Percentiles rank a stretch among this genome's conserved stretches.
phyloP scores from a whole-genome alignment of 768 basidiomycete genomes.

The Ramaria sp. region DNA sequence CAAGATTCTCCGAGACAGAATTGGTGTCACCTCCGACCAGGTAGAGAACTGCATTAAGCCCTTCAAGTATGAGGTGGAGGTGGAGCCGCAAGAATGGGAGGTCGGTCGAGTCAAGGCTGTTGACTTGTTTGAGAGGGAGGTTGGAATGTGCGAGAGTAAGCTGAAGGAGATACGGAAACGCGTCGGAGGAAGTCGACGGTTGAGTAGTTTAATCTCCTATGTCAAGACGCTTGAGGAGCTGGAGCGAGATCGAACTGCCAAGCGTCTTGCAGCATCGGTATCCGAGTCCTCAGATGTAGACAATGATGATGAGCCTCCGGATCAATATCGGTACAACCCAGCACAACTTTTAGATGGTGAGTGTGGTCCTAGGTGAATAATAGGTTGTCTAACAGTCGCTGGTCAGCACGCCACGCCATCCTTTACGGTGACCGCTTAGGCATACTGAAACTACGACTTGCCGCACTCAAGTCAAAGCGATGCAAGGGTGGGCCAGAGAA shows the following conservation, averaged over 20 bases:
- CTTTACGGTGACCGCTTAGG: constrained; percentile 73
- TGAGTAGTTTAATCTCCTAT: constrained; percentile 68
- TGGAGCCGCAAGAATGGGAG: constrained; percentile 90
- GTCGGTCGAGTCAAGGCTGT: constrained; percentile 64
- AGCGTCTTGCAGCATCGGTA: constrained; percentile 28
- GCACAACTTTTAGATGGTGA: constrained; percentile 87
- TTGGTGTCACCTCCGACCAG: constrained; percentile 92
- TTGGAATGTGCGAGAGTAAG: constrained; percentile 74
- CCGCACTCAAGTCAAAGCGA: constrained; percentile 79
- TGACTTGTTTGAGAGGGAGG: constrained; percentile 76
- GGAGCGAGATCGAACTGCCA: constrained; percentile 53
- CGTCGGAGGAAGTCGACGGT: constrained; percentile 77
- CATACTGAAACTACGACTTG: constrained; percentile 77
- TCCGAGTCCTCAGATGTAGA: constrained; percentile 20
- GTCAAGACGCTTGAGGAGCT: constrained; percentile 74
- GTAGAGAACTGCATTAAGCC: constrained; percentile 99
- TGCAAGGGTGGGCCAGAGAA: constrained; percentile 83
- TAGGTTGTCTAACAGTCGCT: constrained; percentile 1
- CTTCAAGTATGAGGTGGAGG: constrained; percentile 96
- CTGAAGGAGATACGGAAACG: constrained; percentile 77
- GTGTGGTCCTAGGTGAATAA: constrained; percentile 16
- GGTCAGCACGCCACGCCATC: constrained; percentile 81
- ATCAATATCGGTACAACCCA: constrained; percentile 81
- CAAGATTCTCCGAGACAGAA: constrained; percentile 83
- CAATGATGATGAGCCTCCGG: constrained; percentile 27